Evolutionary conservation across 2,329 filamentous ascomycete genomes (phyloP).

Genomic region (Neonectria magnoliae): DNA sequence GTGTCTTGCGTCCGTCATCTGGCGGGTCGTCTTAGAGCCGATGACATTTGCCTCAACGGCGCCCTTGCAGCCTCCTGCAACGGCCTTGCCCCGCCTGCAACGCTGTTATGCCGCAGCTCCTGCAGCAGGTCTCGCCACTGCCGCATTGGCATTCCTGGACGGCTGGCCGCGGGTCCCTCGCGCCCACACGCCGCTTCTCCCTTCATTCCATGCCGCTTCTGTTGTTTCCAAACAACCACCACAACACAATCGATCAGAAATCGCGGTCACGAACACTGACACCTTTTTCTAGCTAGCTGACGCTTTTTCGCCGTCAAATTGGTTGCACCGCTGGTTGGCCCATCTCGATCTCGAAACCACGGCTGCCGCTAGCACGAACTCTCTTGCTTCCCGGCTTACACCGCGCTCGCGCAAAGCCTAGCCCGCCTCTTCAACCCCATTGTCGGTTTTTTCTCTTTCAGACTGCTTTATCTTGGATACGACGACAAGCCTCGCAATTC

Average conservation of each 20-base stretch:
- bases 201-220: constrained; percentile 40
- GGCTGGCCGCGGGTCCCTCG: constrained; percentile 21
- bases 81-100: constrained; percentile 20
- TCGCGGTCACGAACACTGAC: constrained; percentile 34
- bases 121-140: constrained; percentile 29
- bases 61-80: constrained; percentile 12
- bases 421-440: neutral
- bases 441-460: neutral
- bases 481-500: constrained; percentile 1
- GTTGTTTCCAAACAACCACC: constrained; percentile 34
- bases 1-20: neutral
- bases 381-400: constrained; percentile 15
- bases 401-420: neutral
- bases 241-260: constrained; percentile 17
- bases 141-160: constrained; percentile 37
- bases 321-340: constrained; percentile 26
- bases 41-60: constrained; percentile 2
- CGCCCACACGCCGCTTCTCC: constrained; percentile 35
- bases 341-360: constrained; percentile 9
- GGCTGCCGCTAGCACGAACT: neutral
- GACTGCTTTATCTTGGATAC: constrained; percentile 37
- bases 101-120: constrained; percentile 12
- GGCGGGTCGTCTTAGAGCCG: neutral
- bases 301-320: constrained; percentile 20
- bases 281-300: constrained; percentile 35